A percentile compares a stretch with the other conserved stretches of the same genome.
Conservation (phyloP, 2,329 filamentous ascomycete species). For the Curvularia sp. region DNA sequence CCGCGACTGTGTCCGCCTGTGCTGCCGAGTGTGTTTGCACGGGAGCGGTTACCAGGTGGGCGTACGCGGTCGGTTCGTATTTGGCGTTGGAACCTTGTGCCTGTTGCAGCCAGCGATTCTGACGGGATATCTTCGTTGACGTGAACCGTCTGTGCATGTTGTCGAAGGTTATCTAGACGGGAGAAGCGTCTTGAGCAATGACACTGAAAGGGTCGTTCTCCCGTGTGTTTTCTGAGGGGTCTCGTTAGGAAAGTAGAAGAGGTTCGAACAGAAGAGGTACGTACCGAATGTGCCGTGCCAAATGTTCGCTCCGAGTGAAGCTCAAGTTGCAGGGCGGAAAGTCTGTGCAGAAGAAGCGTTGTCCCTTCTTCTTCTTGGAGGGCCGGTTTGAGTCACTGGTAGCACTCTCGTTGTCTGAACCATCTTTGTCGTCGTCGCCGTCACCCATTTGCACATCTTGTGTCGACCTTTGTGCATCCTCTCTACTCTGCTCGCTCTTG, state of each 20-base stretch:
- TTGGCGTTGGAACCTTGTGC: slow-evolving; percentile 89
- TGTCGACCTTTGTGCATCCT: slow-evolving; percentile 66
- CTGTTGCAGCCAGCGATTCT: slow-evolving; percentile 90
- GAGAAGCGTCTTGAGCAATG: slow-evolving; percentile 95
- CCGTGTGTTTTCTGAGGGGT: slow-evolving; percentile 82
- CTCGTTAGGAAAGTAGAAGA: slow-evolving; percentile 34
- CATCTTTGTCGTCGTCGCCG: slow-evolving; percentile 65
- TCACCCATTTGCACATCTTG: slow-evolving; percentile 80
- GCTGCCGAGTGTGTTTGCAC: slow-evolving; percentile 79
- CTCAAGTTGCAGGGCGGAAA: slow-evolving; percentile 93
- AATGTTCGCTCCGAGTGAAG: slow-evolving; percentile 94
- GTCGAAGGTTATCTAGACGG: slow-evolving; percentile 89
- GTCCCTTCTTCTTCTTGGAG: slow-evolving; percentile 93
- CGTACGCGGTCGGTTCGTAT: slow-evolving; percentile 86
- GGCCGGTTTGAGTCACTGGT: slow-evolving; percentile 71
- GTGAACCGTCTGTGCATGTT: slow-evolving; percentile 97
- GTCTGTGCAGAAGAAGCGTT: slow-evolving; percentile 94
- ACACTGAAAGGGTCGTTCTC: slow-evolving; percentile 94
- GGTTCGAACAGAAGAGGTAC: slow-evolving; percentile 27
- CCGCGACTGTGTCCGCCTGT: slow-evolving; percentile 74
- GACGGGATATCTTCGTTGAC: slow-evolving; percentile 96
- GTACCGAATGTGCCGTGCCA: slow-evolving; percentile 91
- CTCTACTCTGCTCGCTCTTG: slow-evolving; percentile 56
- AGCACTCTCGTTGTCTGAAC: slow-evolving; percentile 59
- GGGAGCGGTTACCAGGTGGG: slow-evolving; percentile 73